These are phyloP conservation scores for Debaryomycetaceae sp. DNA, from an alignment of 1,139 yeast genomes.

Conservation along the genomic window DNA sequence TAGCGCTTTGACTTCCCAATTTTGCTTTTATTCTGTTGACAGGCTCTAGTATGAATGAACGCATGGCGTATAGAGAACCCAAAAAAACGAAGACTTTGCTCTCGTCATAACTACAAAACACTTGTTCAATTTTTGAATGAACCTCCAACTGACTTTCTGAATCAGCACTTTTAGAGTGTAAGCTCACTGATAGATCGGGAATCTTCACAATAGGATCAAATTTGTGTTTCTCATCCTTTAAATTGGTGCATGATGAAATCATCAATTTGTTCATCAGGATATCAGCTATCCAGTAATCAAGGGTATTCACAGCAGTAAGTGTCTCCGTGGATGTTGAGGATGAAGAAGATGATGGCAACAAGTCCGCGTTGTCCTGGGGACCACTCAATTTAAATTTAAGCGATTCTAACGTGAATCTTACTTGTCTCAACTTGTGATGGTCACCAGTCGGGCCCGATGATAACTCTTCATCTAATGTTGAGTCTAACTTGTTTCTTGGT, in stretches of 20 bases:
- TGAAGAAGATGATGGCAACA: neutral
- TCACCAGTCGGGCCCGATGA: constrained; percentile 35
- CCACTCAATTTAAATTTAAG: constrained; percentile 5
- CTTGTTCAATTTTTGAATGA: constrained; percentile 22
- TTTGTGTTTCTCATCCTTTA: neutral
- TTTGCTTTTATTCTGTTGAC: constrained; percentile 19
- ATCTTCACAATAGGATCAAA: neutral
- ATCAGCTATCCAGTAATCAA: constrained; percentile 17
- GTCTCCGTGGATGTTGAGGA: constrained; percentile 21
- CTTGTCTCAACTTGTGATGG: constrained; percentile 35
- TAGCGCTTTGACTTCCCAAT: constrained; percentile 18
- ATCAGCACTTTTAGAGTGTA: constrained; percentile 20
- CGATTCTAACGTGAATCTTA: constrained; percentile 10
- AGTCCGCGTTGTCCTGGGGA: neutral
- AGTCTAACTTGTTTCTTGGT: constrained; percentile 37
- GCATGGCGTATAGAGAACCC: constrained; percentile 52
- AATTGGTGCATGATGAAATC: constrained; percentile 13
- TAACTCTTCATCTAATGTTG: constrained; percentile 27
- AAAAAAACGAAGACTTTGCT: constrained; percentile 49
- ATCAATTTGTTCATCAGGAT: constrained; percentile 15
- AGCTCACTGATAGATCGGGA: constrained; percentile 9
- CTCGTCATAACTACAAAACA: constrained; percentile 41
- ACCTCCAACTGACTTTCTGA: constrained; percentile 24
- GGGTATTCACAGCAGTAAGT: constrained; percentile 11
- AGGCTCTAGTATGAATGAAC: constrained; percentile 44